Base-by-base conservation (phyloP, 2,329 filamentous ascomycete species). In the Aspergillus niger region DNA sequence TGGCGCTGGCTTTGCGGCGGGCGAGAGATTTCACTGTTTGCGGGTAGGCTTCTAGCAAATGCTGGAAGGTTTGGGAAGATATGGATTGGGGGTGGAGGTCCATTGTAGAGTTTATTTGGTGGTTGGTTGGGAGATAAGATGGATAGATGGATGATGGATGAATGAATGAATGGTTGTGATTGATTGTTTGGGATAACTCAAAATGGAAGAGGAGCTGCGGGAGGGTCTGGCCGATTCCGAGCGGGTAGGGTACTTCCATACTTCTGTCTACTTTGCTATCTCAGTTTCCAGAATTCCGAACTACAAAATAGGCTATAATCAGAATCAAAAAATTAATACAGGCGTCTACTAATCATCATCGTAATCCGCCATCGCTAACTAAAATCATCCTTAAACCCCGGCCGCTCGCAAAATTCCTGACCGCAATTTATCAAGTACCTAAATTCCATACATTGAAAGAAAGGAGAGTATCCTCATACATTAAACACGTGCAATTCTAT, bases 31-130 rank as follows among this genome's bases (percentile, higher is more conserved):
- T 58, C 5, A 72, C 63, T 0, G 73, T 75, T 1, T 50, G 48
- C 0, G 67, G 65, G 57, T 76, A 76, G 53, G 57, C 63, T 4
- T 57, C 36, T 4, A 76, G 63, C 1, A 76, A 67, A 11, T 55
- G 52, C 11, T 36, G 55, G 62, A 76, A 76, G 44, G 67, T 72
- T 8, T 57, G 8, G 0, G 63, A 62, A 2, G 68, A 67, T 38
- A 76, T 75, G 13, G 63, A 55, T 24, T 57, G 30, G 2, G 73
- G 68, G 30, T 65, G 60, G 58, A 74, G 71, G n/a, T 43, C 13
- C 24, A 30, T 32, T n/a, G 49, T 22, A 4, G 5, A 13, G 5
- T 36, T 11, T 13, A 36, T 26, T 36, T 36, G 32, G 11, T 36
- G 4, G 26, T 44, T 44, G 41, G 41, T 1, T 32, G 22, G 8